phyloP scores from a whole-genome alignment of 768 basidiomycete genomes.

The Phylloporus sp. region DNA sequence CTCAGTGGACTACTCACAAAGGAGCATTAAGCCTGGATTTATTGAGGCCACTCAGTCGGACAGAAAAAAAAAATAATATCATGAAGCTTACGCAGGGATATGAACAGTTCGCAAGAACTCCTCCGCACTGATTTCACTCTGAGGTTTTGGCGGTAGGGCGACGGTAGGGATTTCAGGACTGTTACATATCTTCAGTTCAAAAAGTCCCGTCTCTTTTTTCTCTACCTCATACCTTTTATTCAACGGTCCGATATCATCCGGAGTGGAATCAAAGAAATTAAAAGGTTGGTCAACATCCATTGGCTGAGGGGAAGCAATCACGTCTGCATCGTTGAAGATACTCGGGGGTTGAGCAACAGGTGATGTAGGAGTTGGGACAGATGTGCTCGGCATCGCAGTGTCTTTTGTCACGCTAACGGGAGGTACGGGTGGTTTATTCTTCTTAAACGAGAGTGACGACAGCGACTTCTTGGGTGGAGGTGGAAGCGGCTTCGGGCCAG shows the following conservation, averaged over 20 bases:
- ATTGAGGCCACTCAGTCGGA: not conserved
- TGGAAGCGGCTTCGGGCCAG: constrained; percentile 34
- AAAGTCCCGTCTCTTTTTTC: not conserved
- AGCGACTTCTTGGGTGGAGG: constrained; percentile 21
- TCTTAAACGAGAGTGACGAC: constrained; percentile 43
- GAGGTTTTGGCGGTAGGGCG: constrained; percentile 17
- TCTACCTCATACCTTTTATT: constrained; percentile 13
- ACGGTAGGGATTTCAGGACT: constrained; percentile 6
- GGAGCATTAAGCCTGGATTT: constrained; percentile 21
- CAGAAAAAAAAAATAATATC: not conserved
- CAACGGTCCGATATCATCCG: constrained; percentile 5
- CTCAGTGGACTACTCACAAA: constrained; percentile 18
- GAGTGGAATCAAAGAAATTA: constrained; percentile 11
- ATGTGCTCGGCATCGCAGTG: not conserved
- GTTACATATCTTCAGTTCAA: not conserved
- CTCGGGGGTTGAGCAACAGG: constrained; percentile 4
- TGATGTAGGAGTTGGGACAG: constrained; percentile 7
- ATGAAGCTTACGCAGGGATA: constrained; percentile 23
- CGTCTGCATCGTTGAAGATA: not conserved
- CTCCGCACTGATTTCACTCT: constrained; percentile 20
- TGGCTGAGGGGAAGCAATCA: constrained; percentile 15
- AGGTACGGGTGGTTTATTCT: constrained; percentile 25
- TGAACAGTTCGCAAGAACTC: constrained; percentile 23
- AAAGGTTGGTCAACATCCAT: constrained; percentile 18
- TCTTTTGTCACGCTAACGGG: constrained; percentile 15